Percentiles rank a stretch among this genome's conserved stretches.
phyloP scores from a whole-genome alignment of 331 rosid genomes.

The Acacia pycnantha region DNA sequence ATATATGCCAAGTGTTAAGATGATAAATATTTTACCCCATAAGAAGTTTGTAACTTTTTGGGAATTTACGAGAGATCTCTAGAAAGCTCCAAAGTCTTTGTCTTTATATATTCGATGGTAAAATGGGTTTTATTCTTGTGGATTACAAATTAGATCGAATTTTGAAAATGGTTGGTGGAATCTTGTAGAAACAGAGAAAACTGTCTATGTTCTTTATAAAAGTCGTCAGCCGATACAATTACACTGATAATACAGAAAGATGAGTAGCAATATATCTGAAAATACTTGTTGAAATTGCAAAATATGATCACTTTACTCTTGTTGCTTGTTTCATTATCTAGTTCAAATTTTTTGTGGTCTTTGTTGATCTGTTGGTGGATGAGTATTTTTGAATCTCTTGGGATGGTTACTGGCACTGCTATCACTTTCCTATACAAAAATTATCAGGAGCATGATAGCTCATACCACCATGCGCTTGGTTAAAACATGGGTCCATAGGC shows the following conservation, averaged over 20 bases:
- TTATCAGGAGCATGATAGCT: constrained; percentile 36
- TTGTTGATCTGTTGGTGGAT: constrained; percentile 28
- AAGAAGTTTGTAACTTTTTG: neutral
- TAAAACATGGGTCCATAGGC: constrained; percentile 30
- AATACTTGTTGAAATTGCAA: neutral
- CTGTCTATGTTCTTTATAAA: neutral
- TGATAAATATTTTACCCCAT: neutral
- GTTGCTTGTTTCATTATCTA: constrained; percentile 3
- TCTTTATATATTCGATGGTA: neutral
- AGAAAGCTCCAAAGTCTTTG: neutral
- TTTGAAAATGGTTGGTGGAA: neutral
- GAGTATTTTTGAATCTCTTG: constrained; percentile 32
- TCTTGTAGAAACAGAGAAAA: neutral
- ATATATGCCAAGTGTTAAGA: neutral
- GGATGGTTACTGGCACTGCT: constrained; percentile 24
- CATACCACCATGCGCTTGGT: constrained; percentile 33
- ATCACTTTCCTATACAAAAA: constrained; percentile 22
- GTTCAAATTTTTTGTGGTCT: constrained; percentile 2
- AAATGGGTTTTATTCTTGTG: neutral
- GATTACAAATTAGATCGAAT: neutral
- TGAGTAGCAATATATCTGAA: neutral
- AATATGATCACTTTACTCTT: neutral
- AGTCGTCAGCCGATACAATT: neutral
- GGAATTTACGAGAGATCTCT: neutral
- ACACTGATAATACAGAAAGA: neutral